Conservation (phyloP, 371 early-diverging fungal species). For the Mucor mucedo region DNA sequence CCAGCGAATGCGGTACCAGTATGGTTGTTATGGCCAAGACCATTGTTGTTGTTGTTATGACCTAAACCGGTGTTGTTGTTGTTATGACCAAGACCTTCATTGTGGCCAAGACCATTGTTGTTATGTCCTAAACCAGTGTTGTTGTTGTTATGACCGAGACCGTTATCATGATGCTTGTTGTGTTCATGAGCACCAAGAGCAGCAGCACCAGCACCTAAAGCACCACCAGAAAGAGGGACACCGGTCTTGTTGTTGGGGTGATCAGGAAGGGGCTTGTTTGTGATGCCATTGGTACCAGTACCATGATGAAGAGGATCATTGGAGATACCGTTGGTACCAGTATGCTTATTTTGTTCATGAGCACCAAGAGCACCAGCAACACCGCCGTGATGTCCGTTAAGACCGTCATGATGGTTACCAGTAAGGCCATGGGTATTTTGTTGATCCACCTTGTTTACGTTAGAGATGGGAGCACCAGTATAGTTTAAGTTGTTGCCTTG, state of each 20-base stretch:
- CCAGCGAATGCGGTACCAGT: slow-evolving; percentile 12
- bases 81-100: not conserved
- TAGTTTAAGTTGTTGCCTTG: slow-evolving; percentile 9
- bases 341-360: not conserved
- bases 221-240: not conserved
- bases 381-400: no score
- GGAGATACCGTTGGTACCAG: slow-evolving; percentile 1
- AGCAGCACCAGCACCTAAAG: not conserved
- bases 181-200: not conserved
- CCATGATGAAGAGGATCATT: not conserved
- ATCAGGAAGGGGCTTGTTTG: not conserved
- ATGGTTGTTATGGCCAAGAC: not conserved
- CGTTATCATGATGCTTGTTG: not conserved
- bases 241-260: not conserved
- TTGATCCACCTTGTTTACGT: slow-evolving; percentile 18
- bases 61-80: no score
- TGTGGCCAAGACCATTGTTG: not conserved
- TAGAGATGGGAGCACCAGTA: slow-evolving; percentile 13
- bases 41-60: not conserved
- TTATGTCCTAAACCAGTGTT: not conserved
- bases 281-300: not conserved
- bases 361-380: slow-evolving; percentile 8
- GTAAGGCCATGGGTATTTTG: not conserved
- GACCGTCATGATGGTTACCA: slow-evolving; percentile 10
- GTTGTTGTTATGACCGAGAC: not conserved